Base-by-base conservation (phyloP, 2,329 filamentous ascomycete species). In the Cladobotryum protrusum region DNA sequence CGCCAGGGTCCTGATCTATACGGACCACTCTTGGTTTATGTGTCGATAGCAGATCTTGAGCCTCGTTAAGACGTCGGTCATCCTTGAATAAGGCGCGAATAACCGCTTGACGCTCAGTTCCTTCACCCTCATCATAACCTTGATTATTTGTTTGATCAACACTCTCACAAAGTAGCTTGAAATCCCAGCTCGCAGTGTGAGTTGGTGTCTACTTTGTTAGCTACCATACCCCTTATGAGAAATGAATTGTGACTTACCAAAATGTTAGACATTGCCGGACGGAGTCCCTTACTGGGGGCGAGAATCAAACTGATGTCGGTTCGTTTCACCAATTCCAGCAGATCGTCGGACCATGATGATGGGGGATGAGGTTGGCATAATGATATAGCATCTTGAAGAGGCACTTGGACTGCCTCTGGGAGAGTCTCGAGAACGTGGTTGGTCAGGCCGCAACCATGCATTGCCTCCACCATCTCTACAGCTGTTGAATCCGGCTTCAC, bases 71-170 rank as follows among this genome's bases (percentile, higher is more conserved):
- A 34, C 93, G 85, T 52, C 90, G 83, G 61, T 99, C 93, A 57
- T 97, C 90, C 52, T 84, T 85, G 76, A 97, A 99, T 24, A 99
- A 85, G 8, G 93, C 75, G 46, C 85, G 83, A 29, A 93, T 95
- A 7, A 97, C 83, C 9, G 85, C 79, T 65, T 92, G 84, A 24
- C 90, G 82, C 61, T 96, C 89, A 32, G 85, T 86, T 63, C 93
- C 91, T 49, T 89, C 86, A 5, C 86, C 85, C 43, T 89, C 89
- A 56, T 93, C 86, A 48, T 86, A 82, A 0, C 82, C 78, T 41
- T 80, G 78, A 41, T 69, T 73, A 49, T 72, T 77, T 49, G 78
- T 72, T 36, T 82, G 76, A 41, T 89, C 83, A 1, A 80, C 72
- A 36, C 76, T 79, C 52, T 82, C 77, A 56, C 89, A 92, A 32